phyloP scores from a whole-genome alignment of 2,329 filamentous ascomycete species.

The Aureobasidium sp. region DNA sequence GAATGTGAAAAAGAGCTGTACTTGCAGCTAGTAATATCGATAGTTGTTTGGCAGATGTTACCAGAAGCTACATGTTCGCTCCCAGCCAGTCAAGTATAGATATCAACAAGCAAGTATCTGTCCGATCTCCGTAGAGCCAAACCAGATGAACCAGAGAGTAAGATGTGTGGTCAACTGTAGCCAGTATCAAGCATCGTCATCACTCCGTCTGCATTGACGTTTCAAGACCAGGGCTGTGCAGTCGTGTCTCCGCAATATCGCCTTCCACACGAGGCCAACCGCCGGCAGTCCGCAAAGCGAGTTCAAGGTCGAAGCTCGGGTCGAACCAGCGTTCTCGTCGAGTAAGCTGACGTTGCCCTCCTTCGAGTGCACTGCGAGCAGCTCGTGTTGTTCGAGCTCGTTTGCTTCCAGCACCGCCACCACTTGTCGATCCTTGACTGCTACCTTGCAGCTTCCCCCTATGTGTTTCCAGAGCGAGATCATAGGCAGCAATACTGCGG shows the following conservation, averaged over 20 bases:
- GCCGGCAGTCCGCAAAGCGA: constrained; percentile 56
- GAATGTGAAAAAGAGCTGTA: neutral
- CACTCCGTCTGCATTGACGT: neutral
- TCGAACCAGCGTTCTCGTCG: constrained; percentile 67
- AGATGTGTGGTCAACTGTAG: neutral
- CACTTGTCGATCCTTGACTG: constrained; percentile 21
- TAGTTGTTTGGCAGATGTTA: neutral
- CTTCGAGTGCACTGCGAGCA: constrained; percentile 69
- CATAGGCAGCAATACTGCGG: constrained; percentile 73
- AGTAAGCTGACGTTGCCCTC: constrained; percentile 55
- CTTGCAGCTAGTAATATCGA: neutral
- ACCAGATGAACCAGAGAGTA: neutral
- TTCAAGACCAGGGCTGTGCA: neutral
- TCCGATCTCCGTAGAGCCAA: neutral
- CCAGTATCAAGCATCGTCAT: neutral
- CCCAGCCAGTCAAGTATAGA: neutral
- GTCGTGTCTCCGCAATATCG: neutral
- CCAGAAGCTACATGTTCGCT: neutral
- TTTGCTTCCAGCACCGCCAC: constrained; percentile 31
- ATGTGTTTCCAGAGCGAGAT: constrained; percentile 61
- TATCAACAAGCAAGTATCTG: neutral
- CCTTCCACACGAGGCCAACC: constrained; percentile 27
- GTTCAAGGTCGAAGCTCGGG: constrained; percentile 47
- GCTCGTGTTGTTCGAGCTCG: constrained; percentile 63
- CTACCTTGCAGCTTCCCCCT: constrained; percentile 52